These are phyloP conservation scores for Pichia gijzeniarum DNA, from an alignment of 805 yeast species.

Conservation along the genomic window DNA sequence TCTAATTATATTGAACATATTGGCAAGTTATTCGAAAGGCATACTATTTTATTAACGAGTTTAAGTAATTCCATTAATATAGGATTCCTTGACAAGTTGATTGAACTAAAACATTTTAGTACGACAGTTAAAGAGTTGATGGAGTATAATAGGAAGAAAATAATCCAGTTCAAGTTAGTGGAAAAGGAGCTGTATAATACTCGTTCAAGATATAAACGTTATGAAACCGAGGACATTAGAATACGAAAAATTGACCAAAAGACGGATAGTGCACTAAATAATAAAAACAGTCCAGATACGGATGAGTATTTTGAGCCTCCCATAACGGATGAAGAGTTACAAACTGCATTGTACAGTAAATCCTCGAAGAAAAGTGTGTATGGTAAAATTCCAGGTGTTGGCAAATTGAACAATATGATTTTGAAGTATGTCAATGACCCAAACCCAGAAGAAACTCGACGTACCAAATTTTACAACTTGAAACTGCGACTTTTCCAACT, in stretches of 20 bases:
- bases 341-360: slow-evolving; percentile 25
- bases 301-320: slow-evolving; percentile 20
- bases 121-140: slow-evolving; percentile 28
- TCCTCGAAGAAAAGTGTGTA: slow-evolving; percentile 23
- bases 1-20: slow-evolving; percentile 56
- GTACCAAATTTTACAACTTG: slow-evolving; percentile 25
- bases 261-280: slow-evolving; percentile 22
- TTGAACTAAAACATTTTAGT: slow-evolving; percentile 30
- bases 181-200: slow-evolving; percentile 24
- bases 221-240: slow-evolving; percentile 27
- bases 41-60: slow-evolving; percentile 44
- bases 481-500: slow-evolving; percentile 28
- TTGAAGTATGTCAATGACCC: slow-evolving; percentile 29
- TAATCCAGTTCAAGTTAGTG: slow-evolving; percentile 27
- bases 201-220: slow-evolving; percentile 21
- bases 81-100: slow-evolving; percentile 29
- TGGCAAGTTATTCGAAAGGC: slow-evolving; percentile 81
- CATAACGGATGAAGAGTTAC: slow-evolving; percentile 29
- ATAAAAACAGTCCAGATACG: slow-evolving; percentile 7
- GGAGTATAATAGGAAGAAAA: slow-evolving; percentile 30
- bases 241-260: slow-evolving; percentile 28
- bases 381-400: slow-evolving; percentile 32
- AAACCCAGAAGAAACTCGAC: slow-evolving; percentile 31
- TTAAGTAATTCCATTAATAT: slow-evolving; percentile 28
- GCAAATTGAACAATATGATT: slow-evolving; percentile 29